A percentile compares a stretch with the other conserved stretches of the same genome.
These are phyloP conservation scores for Pelargonium fulgidum DNA, from an alignment of 441 rosid species.

Conservation along the genomic window DNA sequence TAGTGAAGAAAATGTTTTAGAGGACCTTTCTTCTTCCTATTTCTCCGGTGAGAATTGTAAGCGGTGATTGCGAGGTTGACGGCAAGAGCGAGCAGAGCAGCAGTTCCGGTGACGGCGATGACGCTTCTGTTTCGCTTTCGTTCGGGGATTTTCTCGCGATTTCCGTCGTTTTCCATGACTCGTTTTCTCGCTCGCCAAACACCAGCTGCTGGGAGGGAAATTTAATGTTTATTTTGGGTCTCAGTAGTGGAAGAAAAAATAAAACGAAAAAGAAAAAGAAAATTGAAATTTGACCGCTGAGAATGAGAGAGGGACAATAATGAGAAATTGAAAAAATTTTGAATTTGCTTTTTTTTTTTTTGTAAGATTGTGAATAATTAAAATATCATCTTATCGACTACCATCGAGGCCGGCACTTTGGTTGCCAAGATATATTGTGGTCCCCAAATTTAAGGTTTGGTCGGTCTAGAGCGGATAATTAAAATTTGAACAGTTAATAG, in stretches of 20 bases:
- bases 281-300: conserved; percentile 8
- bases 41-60: conserved; percentile 41
- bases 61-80: conserved; percentile 57
- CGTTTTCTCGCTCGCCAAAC: conserved; percentile 25
- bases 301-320: no score
- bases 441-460: no score
- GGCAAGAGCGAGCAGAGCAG: conserved; percentile 60
- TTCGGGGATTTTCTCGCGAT: conserved; percentile 30
- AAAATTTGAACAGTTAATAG: no score
- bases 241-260: neutral
- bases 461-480: no score
- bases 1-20: neutral
- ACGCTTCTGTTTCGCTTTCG: conserved; percentile 37
- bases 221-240: neutral
- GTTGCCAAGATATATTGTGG: no score
- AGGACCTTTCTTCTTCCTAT: conserved; percentile 52
- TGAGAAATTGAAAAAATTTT: no score
- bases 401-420: no score
- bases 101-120: conserved; percentile 64
- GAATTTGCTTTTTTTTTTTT: no score
- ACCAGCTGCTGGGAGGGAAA: conserved; percentile 45
- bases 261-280: neutral
- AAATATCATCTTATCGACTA: no score
- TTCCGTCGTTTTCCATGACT: conserved; percentile 31
- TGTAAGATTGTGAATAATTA: no score